Evolutionary conservation across 352 stramenopile species (phyloP), one percentile per base, ranked within the genome.

Genomic region (Saprolegnia parasitica): DNA sequence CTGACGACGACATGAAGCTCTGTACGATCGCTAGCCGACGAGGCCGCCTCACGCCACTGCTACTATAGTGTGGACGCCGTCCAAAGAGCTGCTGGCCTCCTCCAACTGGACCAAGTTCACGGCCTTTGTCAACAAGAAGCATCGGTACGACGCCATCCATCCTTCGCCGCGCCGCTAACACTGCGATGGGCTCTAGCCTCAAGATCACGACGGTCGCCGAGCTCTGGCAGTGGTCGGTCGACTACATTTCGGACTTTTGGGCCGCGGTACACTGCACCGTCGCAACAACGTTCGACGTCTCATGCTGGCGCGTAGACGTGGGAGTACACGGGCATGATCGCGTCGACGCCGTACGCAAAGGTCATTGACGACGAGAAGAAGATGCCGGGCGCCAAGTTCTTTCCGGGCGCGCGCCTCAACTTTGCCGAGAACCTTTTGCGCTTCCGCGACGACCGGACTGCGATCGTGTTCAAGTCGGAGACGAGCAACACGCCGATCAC

Each of bases 381-480:
- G 66, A 91, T 91, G 80, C 81, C 79, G 32, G 75, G 72, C 56
- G 81, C 83, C 64, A 89, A 88, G 75, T 91, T 91, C 74, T 91
- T 90, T 47, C 72, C 76, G 0, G 84, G 81, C 20, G 75, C 74
- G n/a, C 77, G 76, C 15, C 74, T 91, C 56, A 90, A 91, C 74
- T 90, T 91, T 73, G 81, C 84, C 0, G 81, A 91, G 54, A 91
- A 91, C 71, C 46, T 91, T 71, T 67, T 91, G 42, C 81, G 81
- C 68, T 90, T 87, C 71, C 80, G 82, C 54, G 82, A 91, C 66
- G 80, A 91, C 67, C 77, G 80, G 52, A 75, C 82, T 9, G 82
- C 84, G 15, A 89, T 90, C 71, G 77, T 91, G 46, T 91, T 89
- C 73, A 86, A 86, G 58, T 80, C 77, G 29, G 82, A 91, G 72